Evolutionary conservation across 2,329 filamentous ascomycete species (phyloP).

Genomic region (Phaeosphaeriaceae sp.): DNA sequence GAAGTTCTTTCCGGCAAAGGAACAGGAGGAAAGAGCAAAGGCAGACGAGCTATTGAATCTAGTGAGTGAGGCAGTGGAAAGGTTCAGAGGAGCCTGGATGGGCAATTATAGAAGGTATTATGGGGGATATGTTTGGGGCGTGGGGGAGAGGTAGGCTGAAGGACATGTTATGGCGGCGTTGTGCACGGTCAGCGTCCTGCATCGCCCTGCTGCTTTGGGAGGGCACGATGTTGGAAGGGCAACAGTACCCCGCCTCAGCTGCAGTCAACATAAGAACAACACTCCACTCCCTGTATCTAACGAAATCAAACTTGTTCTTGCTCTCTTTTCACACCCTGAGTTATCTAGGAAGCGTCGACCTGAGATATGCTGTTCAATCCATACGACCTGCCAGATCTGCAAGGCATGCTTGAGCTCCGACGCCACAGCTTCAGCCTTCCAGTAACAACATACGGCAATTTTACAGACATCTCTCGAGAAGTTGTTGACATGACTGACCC

Average conservation of each 20-base stretch:
- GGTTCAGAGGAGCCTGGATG: slow-evolving; percentile 26
- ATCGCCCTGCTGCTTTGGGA: neutral
- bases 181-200: neutral
- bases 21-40: slow-evolving; percentile 19
- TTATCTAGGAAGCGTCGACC: no score
- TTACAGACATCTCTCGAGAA: no score
- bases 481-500: no score
- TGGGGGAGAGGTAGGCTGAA: slow-evolving; percentile 9
- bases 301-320: neutral
- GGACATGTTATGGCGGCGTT: neutral
- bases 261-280: neutral
- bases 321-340: neutral
- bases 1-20: slow-evolving; percentile 31
- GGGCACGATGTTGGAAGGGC: neutral
- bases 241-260: neutral
- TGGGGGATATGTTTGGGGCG: slow-evolving; percentile 25
- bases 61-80: slow-evolving; percentile 8
- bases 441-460: neutral
- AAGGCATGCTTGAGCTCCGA: no score
- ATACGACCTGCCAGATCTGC: no score
- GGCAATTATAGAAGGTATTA: slow-evolving; percentile 28
- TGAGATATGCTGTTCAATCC: no score
- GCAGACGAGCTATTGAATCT: slow-evolving; percentile 20
- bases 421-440: neutral
- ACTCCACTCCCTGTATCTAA: no score